A percentile compares a stretch with the other conserved stretches of the same genome.
phyloP scores from a whole-genome alignment of 2,329 filamentous ascomycete genomes.

The Fusarium domesticum region DNA sequence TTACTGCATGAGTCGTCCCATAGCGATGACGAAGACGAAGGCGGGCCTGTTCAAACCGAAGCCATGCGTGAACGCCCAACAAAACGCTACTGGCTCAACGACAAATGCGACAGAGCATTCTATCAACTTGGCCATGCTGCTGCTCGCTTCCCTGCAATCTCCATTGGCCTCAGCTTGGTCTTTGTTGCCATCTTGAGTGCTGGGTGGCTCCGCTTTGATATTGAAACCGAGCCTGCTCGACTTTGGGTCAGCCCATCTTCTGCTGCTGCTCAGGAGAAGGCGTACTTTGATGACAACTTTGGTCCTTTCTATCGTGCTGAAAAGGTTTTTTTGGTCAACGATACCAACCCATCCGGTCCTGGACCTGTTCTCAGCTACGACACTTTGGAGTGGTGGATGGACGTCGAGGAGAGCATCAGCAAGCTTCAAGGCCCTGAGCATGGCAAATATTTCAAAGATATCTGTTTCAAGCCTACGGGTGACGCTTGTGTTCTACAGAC shows the following conservation, averaged over 20 bases:
- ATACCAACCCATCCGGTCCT: conserved; percentile 60
- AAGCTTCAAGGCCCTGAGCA: conserved; percentile 67
- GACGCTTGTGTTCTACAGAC: conserved; percentile 91
- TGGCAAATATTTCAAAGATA: conserved; percentile 70
- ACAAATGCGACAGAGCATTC: conserved; percentile 76
- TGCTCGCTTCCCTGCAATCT: conserved; percentile 79
- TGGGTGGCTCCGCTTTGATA: conserved; percentile 83
- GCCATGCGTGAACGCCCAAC: conserved; percentile 77
- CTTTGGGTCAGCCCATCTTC: conserved; percentile 97
- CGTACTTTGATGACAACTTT: conserved; percentile 89
- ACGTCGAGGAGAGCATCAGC: conserved; percentile 74
- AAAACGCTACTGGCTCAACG: conserved; percentile 79
- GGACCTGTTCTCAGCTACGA: conserved; percentile 85
- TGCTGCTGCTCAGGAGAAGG: conserved; percentile 85
- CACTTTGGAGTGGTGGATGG: conserved; percentile 90
- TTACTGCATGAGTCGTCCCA: conserved; percentile 79
- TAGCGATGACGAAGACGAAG: conserved; percentile 93
- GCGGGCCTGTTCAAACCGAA: conserved; percentile 68
- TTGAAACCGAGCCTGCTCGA: conserved; percentile 86
- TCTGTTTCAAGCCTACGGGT: conserved; percentile 92
- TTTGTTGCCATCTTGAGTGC: conserved; percentile 76
- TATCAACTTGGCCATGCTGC: conserved; percentile 75
- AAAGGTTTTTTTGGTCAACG: conserved; percentile 91
- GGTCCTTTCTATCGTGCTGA: conserved; percentile 94
- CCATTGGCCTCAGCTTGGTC: conserved; percentile 72